A percentile compares a stretch with the other conserved stretches of the same genome.
Conservation (phyloP, 345 rosid genomes). For the Corchorus capsularis region DNA sequence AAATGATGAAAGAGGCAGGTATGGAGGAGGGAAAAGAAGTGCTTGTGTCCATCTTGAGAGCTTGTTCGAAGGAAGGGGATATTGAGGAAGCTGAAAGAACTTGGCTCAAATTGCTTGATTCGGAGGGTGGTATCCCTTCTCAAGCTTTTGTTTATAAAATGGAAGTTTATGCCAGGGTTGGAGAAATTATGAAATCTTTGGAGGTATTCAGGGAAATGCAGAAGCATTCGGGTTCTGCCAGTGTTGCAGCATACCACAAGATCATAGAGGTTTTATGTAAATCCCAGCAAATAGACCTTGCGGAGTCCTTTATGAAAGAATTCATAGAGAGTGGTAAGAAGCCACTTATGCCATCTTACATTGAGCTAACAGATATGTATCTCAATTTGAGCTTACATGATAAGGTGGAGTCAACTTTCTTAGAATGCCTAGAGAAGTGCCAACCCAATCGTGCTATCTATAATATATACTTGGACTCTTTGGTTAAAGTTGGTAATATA, state of each 20-base stretch:
- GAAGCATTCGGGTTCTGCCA: slow-evolving; percentile 50
- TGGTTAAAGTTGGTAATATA: slow-evolving; percentile 54
- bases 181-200: slow-evolving; percentile 53
- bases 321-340: slow-evolving; percentile 63
- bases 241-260: slow-evolving; percentile 70
- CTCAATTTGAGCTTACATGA: slow-evolving; percentile 56
- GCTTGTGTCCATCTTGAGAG: slow-evolving; percentile 69
- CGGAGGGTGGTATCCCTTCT: slow-evolving; percentile 49
- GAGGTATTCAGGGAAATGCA: slow-evolving; percentile 70
- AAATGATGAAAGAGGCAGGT: slow-evolving; percentile 66
- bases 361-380: slow-evolving; percentile 59
- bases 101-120: slow-evolving; percentile 55
- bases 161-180: slow-evolving; percentile 66
- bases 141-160: slow-evolving; percentile 77
- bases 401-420: slow-evolving; percentile 53
- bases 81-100: slow-evolving; percentile 64
- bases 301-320: slow-evolving; percentile 67
- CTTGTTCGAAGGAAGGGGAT: slow-evolving; percentile 66
- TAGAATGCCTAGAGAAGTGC: slow-evolving; percentile 59
- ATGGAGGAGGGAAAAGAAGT: slow-evolving; percentile 63
- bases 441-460: slow-evolving; percentile 62
- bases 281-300: slow-evolving; percentile 51
- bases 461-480: slow-evolving; percentile 67
- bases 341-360: slow-evolving; percentile 62
- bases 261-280: slow-evolving; percentile 65